phyloP scores from a whole-genome alignment of 1,284 basidiomycete genomes.

The Boletus mariae region DNA sequence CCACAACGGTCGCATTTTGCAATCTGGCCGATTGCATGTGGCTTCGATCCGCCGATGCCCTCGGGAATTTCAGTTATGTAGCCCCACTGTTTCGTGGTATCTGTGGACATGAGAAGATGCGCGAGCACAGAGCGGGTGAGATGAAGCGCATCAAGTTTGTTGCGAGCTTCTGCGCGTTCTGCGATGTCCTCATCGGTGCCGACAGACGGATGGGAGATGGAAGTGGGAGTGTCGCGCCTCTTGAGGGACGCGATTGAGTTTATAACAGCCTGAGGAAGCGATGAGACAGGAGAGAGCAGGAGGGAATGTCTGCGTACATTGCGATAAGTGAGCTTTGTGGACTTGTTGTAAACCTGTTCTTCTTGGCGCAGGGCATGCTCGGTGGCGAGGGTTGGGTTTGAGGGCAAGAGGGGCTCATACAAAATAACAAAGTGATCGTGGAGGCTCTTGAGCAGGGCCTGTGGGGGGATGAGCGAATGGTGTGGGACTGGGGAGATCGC shows the following conservation, averaged over 20 bases:
- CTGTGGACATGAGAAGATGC: slow-evolving; percentile 54
- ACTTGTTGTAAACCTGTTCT: slow-evolving; percentile 66
- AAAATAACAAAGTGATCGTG: slow-evolving; percentile 68
- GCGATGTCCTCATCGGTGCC: slow-evolving; percentile 74
- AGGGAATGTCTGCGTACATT: slow-evolving; percentile 47
- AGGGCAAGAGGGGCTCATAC: slow-evolving; percentile 51
- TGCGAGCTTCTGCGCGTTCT: slow-evolving; percentile 55
- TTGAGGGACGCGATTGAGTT: slow-evolving; percentile 70
- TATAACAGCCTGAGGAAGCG: slow-evolving; percentile 59
- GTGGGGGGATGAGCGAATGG: slow-evolving; percentile 7
- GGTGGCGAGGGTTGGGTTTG: slow-evolving; percentile 56
- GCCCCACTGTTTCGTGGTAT: slow-evolving; percentile 62
- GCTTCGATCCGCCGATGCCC: slow-evolving; percentile 56
- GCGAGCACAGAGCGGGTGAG: slow-evolving; percentile 56
- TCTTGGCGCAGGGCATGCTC: slow-evolving; percentile 79
- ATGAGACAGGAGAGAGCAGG: slow-evolving; percentile 4
- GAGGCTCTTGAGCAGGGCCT: slow-evolving; percentile 70
- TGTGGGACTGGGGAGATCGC: slow-evolving; percentile 11
- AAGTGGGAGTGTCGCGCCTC: slow-evolving; percentile 61
- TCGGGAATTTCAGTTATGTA: slow-evolving; percentile 70
- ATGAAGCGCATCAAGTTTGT: slow-evolving; percentile 53
- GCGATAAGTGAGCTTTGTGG: slow-evolving; percentile 74
- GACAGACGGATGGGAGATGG: slow-evolving; percentile 66
- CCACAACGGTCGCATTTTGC: slow-evolving; percentile 78
- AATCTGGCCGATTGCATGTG: slow-evolving; percentile 62